Evolutionary conservation across 148 eudicot species (phyloP), one percentile per base, ranked within the genome.

Genomic region (Persicaria maculosa): DNA sequence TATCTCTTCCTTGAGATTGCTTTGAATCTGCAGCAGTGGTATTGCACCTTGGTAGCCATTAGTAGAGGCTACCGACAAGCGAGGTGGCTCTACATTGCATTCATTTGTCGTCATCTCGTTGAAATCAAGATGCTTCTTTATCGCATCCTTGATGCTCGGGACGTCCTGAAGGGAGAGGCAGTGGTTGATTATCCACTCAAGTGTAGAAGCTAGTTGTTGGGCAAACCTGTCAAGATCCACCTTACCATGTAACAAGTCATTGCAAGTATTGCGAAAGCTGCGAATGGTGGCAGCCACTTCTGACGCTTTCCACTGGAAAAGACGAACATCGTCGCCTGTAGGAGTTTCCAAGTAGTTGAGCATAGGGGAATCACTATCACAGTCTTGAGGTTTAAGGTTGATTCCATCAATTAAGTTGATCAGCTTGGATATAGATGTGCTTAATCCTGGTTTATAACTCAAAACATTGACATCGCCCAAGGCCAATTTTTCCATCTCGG

Each of bases 401-500:
- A 89, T 82, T 50, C 93, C 91, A 80, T 85, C 86, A 71, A 91
- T 81, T 57, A 92, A 85, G 61, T 88, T 82, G 73, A 94, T 81
- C 79, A 85, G 48, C 79, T 82, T 82, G 72, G 77, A 88, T 72
- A 83, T 82, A 14, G 72, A 59, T 75, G 9, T 14, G 55, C 62
- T 54, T 65, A 65, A 43, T 5, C 70, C 15, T 9, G 70, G 70
- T 43, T 65, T 46, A 40, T 17, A 65, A 43, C 20, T 31, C 40
- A 3, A 2, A 31, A 31, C 40, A 31, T 31, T 10, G 70, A 67
- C 31, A 79, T 19, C 40, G 73, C 82, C 89, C 12, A 90, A 73
- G 9, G 97, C 97, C 77, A 92, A 74, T 78, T 92, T 95, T 80
- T 95, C 98, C 97, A 95, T 95, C 85, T 95, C 98, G 25, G 78